A percentile compares a stretch with the other conserved stretches of the same genome.
Conservation (phyloP, 805 yeast genomes). For the Schwanniomyces sp. region DNA sequence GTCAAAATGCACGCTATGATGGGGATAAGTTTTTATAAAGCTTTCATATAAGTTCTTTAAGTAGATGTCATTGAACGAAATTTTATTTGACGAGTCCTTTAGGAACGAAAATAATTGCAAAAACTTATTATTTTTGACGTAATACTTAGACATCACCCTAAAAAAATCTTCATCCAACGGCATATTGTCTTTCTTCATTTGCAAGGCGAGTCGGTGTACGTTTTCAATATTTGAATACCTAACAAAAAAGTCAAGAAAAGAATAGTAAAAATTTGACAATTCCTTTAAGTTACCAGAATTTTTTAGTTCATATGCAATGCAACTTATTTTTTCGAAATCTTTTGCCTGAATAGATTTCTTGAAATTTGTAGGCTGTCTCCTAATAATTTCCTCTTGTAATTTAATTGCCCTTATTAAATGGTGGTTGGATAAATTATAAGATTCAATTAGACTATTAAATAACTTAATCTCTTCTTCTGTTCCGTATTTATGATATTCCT, state of each 20-base stretch:
- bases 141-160: conserved; percentile 24
- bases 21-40: conserved; percentile 34
- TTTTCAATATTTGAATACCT: conserved; percentile 25
- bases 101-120: conserved; percentile 27
- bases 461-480: conserved; percentile 21
- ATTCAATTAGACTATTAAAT: conserved; percentile 18
- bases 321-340: conserved; percentile 11
- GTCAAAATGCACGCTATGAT: conserved; percentile 23
- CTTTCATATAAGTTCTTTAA: conserved; percentile 26
- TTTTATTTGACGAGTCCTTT: conserved; percentile 10
- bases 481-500: conserved; percentile 30
- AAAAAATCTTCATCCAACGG: conserved; percentile 17
- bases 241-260: conserved; percentile 26
- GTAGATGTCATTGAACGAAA: conserved; percentile 21
- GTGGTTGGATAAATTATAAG: conserved; percentile 18
- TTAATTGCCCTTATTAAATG: conserved; percentile 22
- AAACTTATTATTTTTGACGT: conserved; percentile 25
- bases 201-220: conserved; percentile 23
- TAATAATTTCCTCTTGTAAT: conserved; percentile 23
- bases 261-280: conserved; percentile 25
- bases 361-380: conserved; percentile 20
- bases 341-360: conserved; percentile 20
- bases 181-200: conserved; percentile 24
- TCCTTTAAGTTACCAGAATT: conserved; percentile 10
- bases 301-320: conserved; percentile 11